Evolutionary conservation across 2,329 filamentous ascomycete species (phyloP).

Genomic region (Neurospora sp.): DNA sequence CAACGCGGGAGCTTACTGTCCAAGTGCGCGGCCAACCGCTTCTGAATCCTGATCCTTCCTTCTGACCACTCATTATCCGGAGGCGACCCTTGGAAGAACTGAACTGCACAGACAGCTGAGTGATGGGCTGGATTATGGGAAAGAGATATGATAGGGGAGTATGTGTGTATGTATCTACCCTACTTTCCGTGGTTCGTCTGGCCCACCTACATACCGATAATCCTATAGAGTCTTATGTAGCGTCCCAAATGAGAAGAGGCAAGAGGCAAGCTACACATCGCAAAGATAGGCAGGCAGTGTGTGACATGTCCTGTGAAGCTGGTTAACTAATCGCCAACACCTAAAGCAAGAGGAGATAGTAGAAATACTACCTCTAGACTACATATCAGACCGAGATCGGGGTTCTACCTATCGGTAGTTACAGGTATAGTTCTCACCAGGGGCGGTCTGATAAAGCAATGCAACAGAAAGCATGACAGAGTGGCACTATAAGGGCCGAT

Average conservation of each 20-base stretch:
- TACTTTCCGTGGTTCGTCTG: neutral
- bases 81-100: neutral
- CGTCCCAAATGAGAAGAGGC: neutral
- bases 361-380: neutral
- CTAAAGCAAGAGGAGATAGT: neutral
- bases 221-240: neutral
- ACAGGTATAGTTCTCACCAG: neutral
- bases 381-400: neutral
- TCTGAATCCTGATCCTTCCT: neutral
- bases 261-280: neutral
- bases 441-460: neutral
- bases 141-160: neutral
- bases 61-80: neutral
- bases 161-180: neutral
- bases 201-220: neutral
- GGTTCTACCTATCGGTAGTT: neutral
- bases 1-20: neutral
- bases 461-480: neutral
- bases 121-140: neutral
- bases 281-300: neutral
- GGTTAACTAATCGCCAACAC: neutral
- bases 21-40: neutral
- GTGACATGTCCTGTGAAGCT: neutral
- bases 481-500: neutral
- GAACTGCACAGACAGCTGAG: neutral